Base-by-base conservation (phyloP, 805 yeast species). In the Schwanniomyces vanrijiae region DNA sequence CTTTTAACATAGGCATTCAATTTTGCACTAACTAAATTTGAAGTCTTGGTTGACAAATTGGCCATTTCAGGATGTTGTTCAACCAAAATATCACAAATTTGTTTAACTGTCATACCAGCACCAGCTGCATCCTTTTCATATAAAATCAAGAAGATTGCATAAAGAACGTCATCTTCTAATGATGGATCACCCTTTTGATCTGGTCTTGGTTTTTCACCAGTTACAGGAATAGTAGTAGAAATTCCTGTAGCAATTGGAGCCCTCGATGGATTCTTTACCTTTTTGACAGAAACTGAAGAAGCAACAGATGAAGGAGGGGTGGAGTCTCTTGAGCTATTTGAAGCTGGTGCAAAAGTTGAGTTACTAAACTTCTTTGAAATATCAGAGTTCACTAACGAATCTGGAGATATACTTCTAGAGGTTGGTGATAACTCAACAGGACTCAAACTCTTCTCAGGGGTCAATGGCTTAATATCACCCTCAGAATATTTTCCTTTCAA, bases 81-180 rank as follows among this genome's bases (percentile, higher is more conserved):
- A 42, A 83, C 71, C 41, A 88, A 71, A 47, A 84, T 78, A 63
- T 88, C 96, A 67, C 95, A 88, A 49, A 88, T 79, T 61, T 88
- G 95, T 60, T 88, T 88, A 26, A 88, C 96, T n/a, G 96, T 88
- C 90, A 88, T 86, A 53, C 96, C 96, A 49, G 77, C 75, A 43
- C 87, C 84, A 44, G 77, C 78, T 1, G 84, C 68, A 60, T 88
- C 96, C 51, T 77, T 72, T 50, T 85, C 91, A 64, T 71, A 85
- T 48, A 88, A 65, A 42, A 87, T 86, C 47, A 81, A 77, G 59
- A 88, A 86, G 46, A 88, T 88, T 5, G 91, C 90, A 64, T 73
- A 82, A 46, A 88, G 69, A 14, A 88, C 94, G 53, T 83, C 86
- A 64, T 84, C 90, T 55, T 87, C 94, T 46, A 86, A 73, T 20